Evolutionary conservation across 306 rosid species (phyloP), one percentile per base, ranked within the genome.

Genomic region (Corylus heterophylla): DNA sequence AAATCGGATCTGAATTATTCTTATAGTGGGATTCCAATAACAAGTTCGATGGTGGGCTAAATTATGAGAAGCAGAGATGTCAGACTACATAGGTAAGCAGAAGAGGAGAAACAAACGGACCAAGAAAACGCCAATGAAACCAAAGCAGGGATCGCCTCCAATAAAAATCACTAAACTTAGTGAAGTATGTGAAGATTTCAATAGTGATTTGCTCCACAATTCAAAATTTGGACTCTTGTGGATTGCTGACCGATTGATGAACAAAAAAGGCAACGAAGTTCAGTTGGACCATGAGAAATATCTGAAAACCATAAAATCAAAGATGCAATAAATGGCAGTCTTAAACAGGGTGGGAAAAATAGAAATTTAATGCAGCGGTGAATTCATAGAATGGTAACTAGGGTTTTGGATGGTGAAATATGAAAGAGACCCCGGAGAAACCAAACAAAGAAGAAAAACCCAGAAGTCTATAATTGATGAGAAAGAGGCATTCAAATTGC

Each of bases 251-350:
- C 94, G 85, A 83, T 80, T 76, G 90, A 81, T 82, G 88, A 91
- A 80, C 59, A 85, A 86, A 91, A 49, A 90, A 81, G 88, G 93
- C 81, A 88, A 75, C 78, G 79, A 74, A 85, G 87, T 79, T 88
- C 88, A 83, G 90, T 87, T 84, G 87, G 93, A 83, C 84, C 85
- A 86, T 83, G 90, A 82, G 92, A 94, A 94, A 92, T 89, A 90
- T 90, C 97, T 87, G 92, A 87, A 83, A 88, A 75, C 81, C 86
- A 83, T 87, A 87, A 92, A 83, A 84, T 76, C 86, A 83, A 25
- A 78, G 85, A 67, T 61, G 90, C 83, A 88, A 82, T 74, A 70
- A 78, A 86, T 81, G 84, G 69, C 78, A 70, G 59, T 76, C 81
- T 66, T 61, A 79, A 83, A 80, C 29, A 39, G 54, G 79, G 54